Conservation (phyloP, 495 filamentous ascomycete genomes). For the Aspergillus homomorphus region DNA sequence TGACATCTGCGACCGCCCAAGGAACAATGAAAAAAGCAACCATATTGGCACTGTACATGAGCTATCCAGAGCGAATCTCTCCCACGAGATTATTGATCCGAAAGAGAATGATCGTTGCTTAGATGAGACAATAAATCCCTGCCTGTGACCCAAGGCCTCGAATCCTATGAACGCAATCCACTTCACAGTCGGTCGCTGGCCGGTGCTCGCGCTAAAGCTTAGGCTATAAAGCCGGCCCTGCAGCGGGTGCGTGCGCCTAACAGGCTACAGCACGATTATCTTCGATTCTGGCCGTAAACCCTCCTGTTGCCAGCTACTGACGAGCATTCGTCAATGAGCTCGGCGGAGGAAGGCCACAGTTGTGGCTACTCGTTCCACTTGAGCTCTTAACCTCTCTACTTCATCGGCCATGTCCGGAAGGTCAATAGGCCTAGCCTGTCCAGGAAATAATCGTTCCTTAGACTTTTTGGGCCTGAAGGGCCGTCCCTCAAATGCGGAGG, state of each 20-base stretch:
- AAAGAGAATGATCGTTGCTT: too few species aligned
- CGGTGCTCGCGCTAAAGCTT: conserved; percentile 17
- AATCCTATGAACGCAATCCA: conserved; percentile 5
- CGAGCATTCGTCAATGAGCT: conserved; percentile 10
- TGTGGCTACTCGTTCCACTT: conserved; percentile 38
- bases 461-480: conserved; percentile 19
- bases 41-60: too few species aligned
- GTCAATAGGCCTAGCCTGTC: conserved; percentile 23
- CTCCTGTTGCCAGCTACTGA: neutral
- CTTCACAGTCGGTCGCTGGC: conserved; percentile 11
- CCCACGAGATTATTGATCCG: too few species aligned
- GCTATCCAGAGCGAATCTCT: too few species aligned
- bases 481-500: conserved; percentile 25
- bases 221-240: conserved; percentile 13
- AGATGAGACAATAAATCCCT: neutral
- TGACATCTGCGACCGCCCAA: too few species aligned
- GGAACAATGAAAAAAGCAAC: too few species aligned
- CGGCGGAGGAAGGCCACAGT: conserved; percentile 25
- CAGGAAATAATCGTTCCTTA: conserved; percentile 19
- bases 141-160: neutral
- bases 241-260: conserved; percentile 21
- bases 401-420: conserved; percentile 37
- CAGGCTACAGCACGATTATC: neutral
- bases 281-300: conserved; percentile 7
- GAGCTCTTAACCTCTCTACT: conserved; percentile 38